Evolutionary conservation across 2,329 filamentous ascomycete species (phyloP), one percentile per base, ranked within the genome.

Genomic region (Exophiala dermatitidis): DNA sequence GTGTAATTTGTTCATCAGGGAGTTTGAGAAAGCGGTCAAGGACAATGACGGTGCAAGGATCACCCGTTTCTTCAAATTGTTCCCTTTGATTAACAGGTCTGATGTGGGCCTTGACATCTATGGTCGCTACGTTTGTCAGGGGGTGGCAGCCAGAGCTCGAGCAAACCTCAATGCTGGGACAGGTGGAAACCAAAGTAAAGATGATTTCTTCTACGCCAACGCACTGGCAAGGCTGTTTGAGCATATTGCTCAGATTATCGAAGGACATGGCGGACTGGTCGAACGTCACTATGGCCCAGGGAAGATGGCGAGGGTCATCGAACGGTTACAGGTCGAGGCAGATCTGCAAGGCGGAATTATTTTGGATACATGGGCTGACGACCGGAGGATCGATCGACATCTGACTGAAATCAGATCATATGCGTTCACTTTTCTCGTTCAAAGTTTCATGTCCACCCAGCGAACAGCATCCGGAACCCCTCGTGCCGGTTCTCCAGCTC

Each of bases 341-440:
- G 93, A 98, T 70, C 85, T 95, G 1, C 93, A 98, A 71, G 93
- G 90, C 19, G 93, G 93, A 60, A 95, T 97, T 62, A 84, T 98
- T 54, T 75, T 98, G 48, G 93, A 98, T 67, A 93, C 90, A 0
- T 98, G 93, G 90, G 85, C 84, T 51, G 93, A 98, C 60, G 91
- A 97, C 66, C 81, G 90, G 54, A 80, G 77, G 55, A 82, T 98
- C 45, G 87, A 91, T 66, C 82, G 91, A 63, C 88, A 86, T 66
- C 75, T 98, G 57, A 97, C 88, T 2, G 93, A 98, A 65, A 88
- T 95, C 69, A 97, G 94, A 72, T 95, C 90, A 51, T 98, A 98
- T 67, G 90, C 93, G 0, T 98, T 95, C 69, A 95, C 90, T 0
- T 98, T 98, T 66, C 74, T 98, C 42, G 90, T 97, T 0, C 90